Conservation (phyloP, 176 grass and related monocot genomes). For the Phyllostachys edulis region DNA sequence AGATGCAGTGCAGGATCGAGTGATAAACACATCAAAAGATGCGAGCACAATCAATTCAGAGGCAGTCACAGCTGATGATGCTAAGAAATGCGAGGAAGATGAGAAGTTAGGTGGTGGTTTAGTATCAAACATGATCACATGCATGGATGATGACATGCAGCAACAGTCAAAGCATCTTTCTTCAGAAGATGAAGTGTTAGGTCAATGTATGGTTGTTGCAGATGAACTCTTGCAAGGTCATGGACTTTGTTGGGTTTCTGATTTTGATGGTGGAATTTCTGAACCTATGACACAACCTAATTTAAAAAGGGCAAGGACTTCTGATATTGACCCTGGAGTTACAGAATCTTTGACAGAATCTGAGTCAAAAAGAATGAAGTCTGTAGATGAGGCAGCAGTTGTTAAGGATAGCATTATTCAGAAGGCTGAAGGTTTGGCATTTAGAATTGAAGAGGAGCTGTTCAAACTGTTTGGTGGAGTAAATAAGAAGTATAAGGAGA, state of each 20-base stretch:
- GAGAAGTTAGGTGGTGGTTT: constrained; percentile 27
- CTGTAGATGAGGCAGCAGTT: constrained; percentile 22
- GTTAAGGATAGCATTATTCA: constrained; percentile 29
- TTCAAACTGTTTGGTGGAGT: constrained; percentile 87
- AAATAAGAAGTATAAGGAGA: constrained; percentile 99
- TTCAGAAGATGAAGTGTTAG: constrained; percentile 46
- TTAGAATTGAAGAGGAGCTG: constrained; percentile 85
- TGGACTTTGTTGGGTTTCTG: constrained; percentile 88
- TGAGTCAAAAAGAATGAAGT: constrained; percentile 60
- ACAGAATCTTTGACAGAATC: constrained; percentile 24
- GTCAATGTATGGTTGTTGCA: constrained; percentile 51
- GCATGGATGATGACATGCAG: constrained; percentile 18
- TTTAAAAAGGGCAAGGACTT: constrained; percentile 50
- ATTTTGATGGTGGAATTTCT: constrained; percentile 42
- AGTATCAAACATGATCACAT: constrained; percentile 19
- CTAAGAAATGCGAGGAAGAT: constrained; percentile 22
- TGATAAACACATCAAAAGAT: constrained; percentile 24
- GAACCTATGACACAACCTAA: constrained; percentile 31
- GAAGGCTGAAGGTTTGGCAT: constrained; percentile 67
- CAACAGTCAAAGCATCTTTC: constrained; percentile 33
- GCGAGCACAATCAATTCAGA: constrained; percentile 23
- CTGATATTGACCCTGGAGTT: constrained; percentile 32
- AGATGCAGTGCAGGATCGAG: constrained; percentile 10
- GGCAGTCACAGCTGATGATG: constrained; percentile 27
- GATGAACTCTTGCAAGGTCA: constrained; percentile 97